A percentile compares a stretch with the other conserved stretches of the same genome.
phyloP scores from a whole-genome alignment of 148 eudicot species.

The Chenopodium album region DNA sequence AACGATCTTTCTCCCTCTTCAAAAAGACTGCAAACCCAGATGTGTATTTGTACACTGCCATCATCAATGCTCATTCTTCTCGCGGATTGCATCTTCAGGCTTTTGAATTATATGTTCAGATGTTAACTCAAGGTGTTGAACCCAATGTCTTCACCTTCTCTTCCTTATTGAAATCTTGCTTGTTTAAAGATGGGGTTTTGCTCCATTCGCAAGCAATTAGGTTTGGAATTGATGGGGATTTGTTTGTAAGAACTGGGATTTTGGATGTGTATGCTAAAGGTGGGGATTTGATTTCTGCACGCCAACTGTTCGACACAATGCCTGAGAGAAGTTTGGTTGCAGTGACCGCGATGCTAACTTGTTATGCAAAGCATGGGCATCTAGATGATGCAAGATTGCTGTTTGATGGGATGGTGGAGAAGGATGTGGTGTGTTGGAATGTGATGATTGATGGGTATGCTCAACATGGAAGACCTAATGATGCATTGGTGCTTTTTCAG shows the following conservation, averaged over 20 bases:
- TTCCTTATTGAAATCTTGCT: constrained; percentile 51
- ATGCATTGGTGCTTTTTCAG: constrained; percentile 61
- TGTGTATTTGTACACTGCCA: constrained; percentile 65
- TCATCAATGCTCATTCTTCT: constrained; percentile 51
- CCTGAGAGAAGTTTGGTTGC: constrained; percentile 65
- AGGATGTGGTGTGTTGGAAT: constrained; percentile 88
- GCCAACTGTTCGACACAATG: constrained; percentile 64
- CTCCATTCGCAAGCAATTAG: constrained; percentile 61
- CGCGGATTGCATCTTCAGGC: constrained; percentile 44
- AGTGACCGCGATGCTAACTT: constrained; percentile 69
- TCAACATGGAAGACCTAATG: constrained; percentile 61
- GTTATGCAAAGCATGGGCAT: constrained; percentile 65
- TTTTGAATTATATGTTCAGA: constrained; percentile 43
- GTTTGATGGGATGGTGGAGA: constrained; percentile 73
- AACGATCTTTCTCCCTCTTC: constrained; percentile 49
- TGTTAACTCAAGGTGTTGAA: constrained; percentile 54
- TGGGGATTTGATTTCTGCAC: constrained; percentile 57
- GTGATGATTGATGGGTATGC: constrained; percentile 89
- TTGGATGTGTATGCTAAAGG: constrained; percentile 62
- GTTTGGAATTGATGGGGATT: constrained; percentile 47
- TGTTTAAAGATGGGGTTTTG: constrained; percentile 35
- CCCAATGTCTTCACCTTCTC: constrained; percentile 82
- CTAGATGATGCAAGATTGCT: constrained; percentile 48
- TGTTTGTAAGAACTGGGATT: constrained; percentile 64
- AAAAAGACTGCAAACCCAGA: constrained; percentile 38